phyloP scores from a whole-genome alignment of 2,329 filamentous ascomycete species.

The Scleromitrula shiraiana region DNA sequence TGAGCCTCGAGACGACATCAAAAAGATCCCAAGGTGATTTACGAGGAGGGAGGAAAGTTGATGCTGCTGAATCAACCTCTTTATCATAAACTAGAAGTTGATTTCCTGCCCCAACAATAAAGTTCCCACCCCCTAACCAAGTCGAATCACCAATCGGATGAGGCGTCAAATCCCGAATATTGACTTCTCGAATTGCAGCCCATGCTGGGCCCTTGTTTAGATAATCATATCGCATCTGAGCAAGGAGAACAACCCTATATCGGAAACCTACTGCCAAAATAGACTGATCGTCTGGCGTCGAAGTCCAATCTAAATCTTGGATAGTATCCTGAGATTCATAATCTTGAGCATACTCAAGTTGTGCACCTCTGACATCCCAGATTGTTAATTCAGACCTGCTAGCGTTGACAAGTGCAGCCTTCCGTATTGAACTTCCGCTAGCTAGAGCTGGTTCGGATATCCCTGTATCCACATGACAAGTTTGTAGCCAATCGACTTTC shows the following conservation, averaged over 20 bases:
- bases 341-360: conserved; percentile 72
- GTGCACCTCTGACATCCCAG: conserved; percentile 78
- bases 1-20: conserved; percentile 72
- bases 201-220: conserved; percentile 83
- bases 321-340: conserved; percentile 69
- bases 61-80: conserved; percentile 50
- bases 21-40: conserved; percentile 53
- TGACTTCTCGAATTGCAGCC: conserved; percentile 77
- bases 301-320: conserved; percentile 87
- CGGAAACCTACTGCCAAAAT: conserved; percentile 89
- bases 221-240: conserved; percentile 88
- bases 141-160: conserved; percentile 90
- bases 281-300: conserved; percentile 79
- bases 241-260: conserved; percentile 73
- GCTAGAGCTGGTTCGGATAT: conserved; percentile 65
- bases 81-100: conserved; percentile 82
- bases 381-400: conserved; percentile 71
- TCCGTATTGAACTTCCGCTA: conserved; percentile 79
- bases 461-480: conserved; percentile 73
- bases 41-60: conserved; percentile 21
- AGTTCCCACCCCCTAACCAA: conserved; percentile 77
- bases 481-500: conserved; percentile 72
- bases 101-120: conserved; percentile 85
- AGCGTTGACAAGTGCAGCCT: conserved; percentile 73
- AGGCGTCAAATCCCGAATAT: conserved; percentile 71